Evolutionary conservation across 257 asterid species (phyloP).

Genomic region (Salvia rosmarinus): DNA sequence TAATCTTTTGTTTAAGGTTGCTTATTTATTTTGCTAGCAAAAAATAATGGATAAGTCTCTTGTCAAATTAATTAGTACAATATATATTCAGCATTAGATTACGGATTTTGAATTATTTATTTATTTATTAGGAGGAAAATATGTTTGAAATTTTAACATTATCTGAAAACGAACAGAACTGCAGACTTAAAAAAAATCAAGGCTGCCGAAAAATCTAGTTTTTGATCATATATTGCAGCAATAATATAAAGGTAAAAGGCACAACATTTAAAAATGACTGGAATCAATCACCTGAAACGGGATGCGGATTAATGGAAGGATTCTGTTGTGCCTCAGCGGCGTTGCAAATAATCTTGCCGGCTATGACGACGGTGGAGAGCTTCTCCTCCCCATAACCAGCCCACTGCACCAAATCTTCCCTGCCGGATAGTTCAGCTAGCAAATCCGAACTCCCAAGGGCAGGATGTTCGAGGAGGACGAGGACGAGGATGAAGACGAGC

Average conservation of each 20-base stretch:
- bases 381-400: slow-evolving; percentile 93
- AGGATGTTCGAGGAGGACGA: slow-evolving; percentile 22
- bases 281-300: slow-evolving; percentile 44
- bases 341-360: slow-evolving; percentile 54
- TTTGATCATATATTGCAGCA: background rate
- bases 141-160: no score
- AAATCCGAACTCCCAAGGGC: slow-evolving; percentile 23
- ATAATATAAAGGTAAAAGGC: background rate
- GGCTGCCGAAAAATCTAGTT: background rate
- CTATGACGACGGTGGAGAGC: slow-evolving; percentile 57
- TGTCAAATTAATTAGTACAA: no score
- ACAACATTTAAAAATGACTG: background rate
- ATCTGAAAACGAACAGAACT: no score
- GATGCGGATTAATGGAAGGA: slow-evolving; percentile 33
- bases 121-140: no score
- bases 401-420: slow-evolving; percentile 59
- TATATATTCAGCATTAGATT: no score
- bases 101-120: no score
- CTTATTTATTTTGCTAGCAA: no score
- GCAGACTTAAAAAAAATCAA: no score
- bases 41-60: no score
- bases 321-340: slow-evolving; percentile 1
- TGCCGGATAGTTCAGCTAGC: slow-evolving; percentile 38
- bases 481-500: background rate
- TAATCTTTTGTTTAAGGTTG: background rate